Conservation (phyloP, 2,329 filamentous ascomycete genomes). For the Pseudogymnoascus sp. region DNA sequence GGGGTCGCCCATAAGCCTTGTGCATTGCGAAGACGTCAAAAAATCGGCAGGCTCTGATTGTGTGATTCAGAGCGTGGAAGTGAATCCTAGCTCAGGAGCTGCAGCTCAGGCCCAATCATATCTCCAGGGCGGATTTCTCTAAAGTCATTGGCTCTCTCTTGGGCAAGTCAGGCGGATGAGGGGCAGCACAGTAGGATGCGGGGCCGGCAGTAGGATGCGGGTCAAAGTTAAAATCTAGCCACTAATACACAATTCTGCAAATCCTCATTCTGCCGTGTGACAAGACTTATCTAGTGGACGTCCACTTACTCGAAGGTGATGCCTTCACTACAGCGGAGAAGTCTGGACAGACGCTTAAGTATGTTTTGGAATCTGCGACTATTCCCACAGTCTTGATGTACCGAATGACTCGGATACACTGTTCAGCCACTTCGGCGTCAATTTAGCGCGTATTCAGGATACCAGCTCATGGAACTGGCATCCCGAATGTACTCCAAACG, state of each 20-base stretch:
- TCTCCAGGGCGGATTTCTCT: neutral
- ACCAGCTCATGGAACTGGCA: slow-evolving; percentile 48
- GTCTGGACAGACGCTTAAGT: slow-evolving; percentile 29
- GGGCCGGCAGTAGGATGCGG: neutral
- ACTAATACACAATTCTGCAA: slow-evolving; percentile 29
- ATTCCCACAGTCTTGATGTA: slow-evolving; percentile 53
- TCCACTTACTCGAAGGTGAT: slow-evolving; percentile 29
- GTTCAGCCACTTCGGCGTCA: slow-evolving; percentile 37
- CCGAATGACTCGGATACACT: slow-evolving; percentile 51
- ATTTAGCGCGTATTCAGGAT: slow-evolving; percentile 40
- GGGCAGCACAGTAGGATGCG: too few species aligned
- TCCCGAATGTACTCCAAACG: slow-evolving; percentile 14
- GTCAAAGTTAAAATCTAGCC: neutral
- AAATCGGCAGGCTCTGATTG: neutral
- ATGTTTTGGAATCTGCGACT: slow-evolving; percentile 36
- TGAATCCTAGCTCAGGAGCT: neutral
- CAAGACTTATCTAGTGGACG: slow-evolving; percentile 35
- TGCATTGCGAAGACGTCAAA: neutral
- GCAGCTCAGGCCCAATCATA: neutral
- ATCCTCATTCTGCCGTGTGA: slow-evolving; percentile 27
- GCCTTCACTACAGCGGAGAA: slow-evolving; percentile 30
- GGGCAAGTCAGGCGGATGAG: neutral
- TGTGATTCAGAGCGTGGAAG: neutral
- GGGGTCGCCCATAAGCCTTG: neutral
- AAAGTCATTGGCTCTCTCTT: neutral